Conservation (phyloP, 2,329 filamentous ascomycete genomes). For the Cercospora nicotianae region DNA sequence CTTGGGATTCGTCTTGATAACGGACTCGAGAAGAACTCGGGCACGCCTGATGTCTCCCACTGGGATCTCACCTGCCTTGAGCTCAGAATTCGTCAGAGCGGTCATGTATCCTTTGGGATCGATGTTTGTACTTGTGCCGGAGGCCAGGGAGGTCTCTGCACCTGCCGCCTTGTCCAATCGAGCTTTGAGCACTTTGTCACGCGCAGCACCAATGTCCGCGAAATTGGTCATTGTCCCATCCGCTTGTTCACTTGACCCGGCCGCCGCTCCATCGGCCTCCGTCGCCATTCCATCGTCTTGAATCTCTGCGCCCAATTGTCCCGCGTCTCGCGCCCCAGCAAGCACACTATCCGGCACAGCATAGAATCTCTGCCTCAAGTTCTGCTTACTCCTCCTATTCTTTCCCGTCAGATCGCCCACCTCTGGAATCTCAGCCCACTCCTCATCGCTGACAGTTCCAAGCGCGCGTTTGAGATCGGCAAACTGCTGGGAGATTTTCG, state of each 20-base stretch:
- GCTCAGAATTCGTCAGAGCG: slow-evolving; percentile 77
- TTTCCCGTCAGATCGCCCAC: slow-evolving; percentile 96
- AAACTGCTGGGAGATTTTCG: slow-evolving; percentile 97
- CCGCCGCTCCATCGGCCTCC: slow-evolving; percentile 44
- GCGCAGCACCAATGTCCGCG: slow-evolving; percentile 90
- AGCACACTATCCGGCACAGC: slow-evolving; percentile 95
- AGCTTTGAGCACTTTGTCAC: slow-evolving; percentile 95
- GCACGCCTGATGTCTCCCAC: slow-evolving; percentile 96
- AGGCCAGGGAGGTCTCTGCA: slow-evolving; percentile 58
- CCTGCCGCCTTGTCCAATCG: slow-evolving; percentile 84
- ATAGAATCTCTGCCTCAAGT: slow-evolving; percentile 80
- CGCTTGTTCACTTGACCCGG: slow-evolving; percentile 47
- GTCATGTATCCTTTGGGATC: slow-evolving; percentile 96
- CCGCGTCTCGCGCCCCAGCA: slow-evolving; percentile 76
- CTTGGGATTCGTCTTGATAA: slow-evolving; percentile 94
- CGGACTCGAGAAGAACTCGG: slow-evolving; percentile 86
- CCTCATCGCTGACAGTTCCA: slow-evolving; percentile 84
- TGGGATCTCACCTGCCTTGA: slow-evolving; percentile 75
- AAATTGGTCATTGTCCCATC: slow-evolving; percentile 98
- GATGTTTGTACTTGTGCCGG: slow-evolving; percentile 84
- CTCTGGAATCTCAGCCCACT: slow-evolving; percentile 94
- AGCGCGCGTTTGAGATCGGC: slow-evolving; percentile 91
- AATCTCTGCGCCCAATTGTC: slow-evolving; percentile 85
- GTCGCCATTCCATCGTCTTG: slow-evolving; percentile 65
- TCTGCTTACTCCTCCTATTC: slow-evolving; percentile 81